These are phyloP conservation scores for Candida palmyrensis DNA, from an alignment of 805 yeast species.

Conservation along the genomic window DNA sequence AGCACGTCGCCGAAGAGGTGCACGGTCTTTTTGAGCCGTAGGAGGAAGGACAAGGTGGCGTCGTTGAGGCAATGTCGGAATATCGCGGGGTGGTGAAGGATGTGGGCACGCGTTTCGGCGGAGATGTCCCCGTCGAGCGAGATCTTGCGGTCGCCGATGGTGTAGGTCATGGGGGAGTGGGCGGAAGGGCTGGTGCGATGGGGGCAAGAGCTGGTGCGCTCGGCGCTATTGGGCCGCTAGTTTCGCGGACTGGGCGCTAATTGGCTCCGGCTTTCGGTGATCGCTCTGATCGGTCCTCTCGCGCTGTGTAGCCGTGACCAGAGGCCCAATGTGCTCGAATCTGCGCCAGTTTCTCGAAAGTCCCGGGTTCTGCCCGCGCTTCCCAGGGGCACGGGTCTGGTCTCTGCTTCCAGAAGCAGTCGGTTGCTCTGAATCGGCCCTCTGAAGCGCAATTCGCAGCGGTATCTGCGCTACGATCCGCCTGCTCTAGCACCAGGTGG, in stretches of 20 bases:
- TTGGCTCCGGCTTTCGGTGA: background rate
- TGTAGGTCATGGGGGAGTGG: conserved; percentile 26
- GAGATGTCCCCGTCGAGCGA: conserved; percentile 16
- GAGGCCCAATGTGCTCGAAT: background rate
- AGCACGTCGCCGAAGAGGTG: conserved; percentile 34
- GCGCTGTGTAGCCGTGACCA: background rate
- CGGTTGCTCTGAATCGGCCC: too few relatives aligned
- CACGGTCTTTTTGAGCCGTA: conserved; percentile 25
- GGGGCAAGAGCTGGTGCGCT: too few relatives aligned
- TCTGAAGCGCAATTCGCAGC: too few relatives aligned
- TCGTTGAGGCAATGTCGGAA: conserved; percentile 31
- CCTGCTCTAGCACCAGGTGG: too few relatives aligned
- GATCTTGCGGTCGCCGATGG: conserved; percentile 31
- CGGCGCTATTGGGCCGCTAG: background rate
- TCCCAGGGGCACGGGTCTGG: too few relatives aligned
- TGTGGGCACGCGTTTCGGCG: conserved; percentile 18
- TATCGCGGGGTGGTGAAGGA: conserved; percentile 22
- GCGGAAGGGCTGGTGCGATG: background rate
- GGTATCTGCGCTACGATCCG: too few relatives aligned
- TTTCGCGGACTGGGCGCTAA: conserved; percentile 1
- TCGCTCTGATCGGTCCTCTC: background rate
- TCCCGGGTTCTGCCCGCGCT: too few relatives aligned
- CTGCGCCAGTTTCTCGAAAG: background rate
- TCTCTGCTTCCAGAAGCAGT: too few relatives aligned
- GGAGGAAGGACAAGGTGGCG: conserved; percentile 20